Base-by-base conservation (phyloP, 2,329 filamentous ascomycete species). In the Cytospora schulzeri region DNA sequence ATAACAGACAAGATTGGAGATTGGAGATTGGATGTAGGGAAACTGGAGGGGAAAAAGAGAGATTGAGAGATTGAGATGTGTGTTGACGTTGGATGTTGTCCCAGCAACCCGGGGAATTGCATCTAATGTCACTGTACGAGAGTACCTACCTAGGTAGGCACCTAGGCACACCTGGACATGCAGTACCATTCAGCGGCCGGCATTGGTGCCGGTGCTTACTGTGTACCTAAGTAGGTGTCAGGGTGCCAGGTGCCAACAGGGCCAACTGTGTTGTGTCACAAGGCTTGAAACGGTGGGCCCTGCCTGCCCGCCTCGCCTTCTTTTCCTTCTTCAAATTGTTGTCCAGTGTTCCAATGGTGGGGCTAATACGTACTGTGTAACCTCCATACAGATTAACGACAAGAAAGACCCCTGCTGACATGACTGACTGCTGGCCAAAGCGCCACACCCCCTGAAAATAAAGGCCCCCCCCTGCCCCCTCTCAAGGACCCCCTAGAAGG, bases 51-150 rank as follows among this genome's bases (percentile, higher is more conserved):
- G 59, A 48, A 48, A 48, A 24, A 33, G 29, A 35, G 35, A 61
- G 35, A 31, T n/a, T 50, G 60, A 14, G 45, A 48, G 45, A 24
- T 24, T 24, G 45, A 22, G n/a, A 24, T 15, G 60, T 56, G 14
- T 66, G 57, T 66, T 63, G 60, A 63, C 60, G n/a, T 55, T 33
- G 24, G 28, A 26, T 63, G 64, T 66, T 66, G 64, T 63, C 64
- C 62, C 56, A 66, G 64, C 64, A 66, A 66, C 64, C 54, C n/a
- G 38, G 38, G n/a, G 38, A 35, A 14, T 35, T 11, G 12, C 41
- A 45, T 45, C 17, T 22, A 19, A n/a, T 22, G 3, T 7, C 8
- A n/a, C 8, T 7, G n/a, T 45, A 19, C 19, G n/a, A 3, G 41
- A n/a, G 22, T 45, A 19, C 17, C 4, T 41, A 19, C 38, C 38